Conservation (phyloP, 2,329 filamentous ascomycete species). For the Curvularia spicifera region DNA sequence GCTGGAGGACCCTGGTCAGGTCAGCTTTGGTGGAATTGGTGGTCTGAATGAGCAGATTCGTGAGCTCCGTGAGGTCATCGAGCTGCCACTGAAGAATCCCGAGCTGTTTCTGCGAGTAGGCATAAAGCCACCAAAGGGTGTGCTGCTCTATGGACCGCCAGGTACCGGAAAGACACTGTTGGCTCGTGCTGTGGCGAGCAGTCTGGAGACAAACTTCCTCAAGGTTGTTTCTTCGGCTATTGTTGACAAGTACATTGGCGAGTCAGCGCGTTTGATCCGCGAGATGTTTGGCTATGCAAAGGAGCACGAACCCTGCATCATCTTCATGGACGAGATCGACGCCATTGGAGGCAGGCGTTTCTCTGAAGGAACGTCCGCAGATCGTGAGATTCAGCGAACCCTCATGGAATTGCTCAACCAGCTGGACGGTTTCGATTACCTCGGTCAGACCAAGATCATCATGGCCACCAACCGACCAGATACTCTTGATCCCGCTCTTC, state of each 20-base stretch:
- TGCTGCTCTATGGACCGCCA: slow-evolving; percentile 92
- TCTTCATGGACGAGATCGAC: slow-evolving; percentile 99
- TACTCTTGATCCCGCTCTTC: slow-evolving; percentile 89
- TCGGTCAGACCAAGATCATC: slow-evolving; percentile 99
- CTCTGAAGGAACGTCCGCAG: slow-evolving; percentile 94
- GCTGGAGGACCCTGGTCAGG: slow-evolving; percentile 93
- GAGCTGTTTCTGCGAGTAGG: slow-evolving; percentile 96
- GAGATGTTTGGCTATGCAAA: slow-evolving; percentile 99
- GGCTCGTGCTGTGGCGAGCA: slow-evolving; percentile 92
- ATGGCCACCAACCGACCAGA: slow-evolving; percentile 99
- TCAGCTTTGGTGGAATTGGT: slow-evolving; percentile 97
- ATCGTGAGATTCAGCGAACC: slow-evolving; percentile 97
- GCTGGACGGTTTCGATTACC: slow-evolving; percentile 97
- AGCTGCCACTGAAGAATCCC: slow-evolving; percentile 96
- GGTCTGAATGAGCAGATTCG: slow-evolving; percentile 98
- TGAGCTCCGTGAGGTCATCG: slow-evolving; percentile 96
- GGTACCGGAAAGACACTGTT: slow-evolving; percentile 96
- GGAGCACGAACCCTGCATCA: slow-evolving; percentile 99
- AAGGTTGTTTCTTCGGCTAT: slow-evolving; percentile 99
- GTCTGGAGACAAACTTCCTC: slow-evolving; percentile 96
- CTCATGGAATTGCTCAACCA: slow-evolving; percentile 99
- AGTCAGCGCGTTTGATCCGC: slow-evolving; percentile 93
- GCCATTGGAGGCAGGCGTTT: slow-evolving; percentile 96
- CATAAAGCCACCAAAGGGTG: slow-evolving; percentile 98
- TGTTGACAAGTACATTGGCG: slow-evolving; percentile 99